These are phyloP conservation scores for Brachypodium distachyon DNA, from an alignment of 202 grass and related monocot genomes.

Conservation along the genomic window DNA sequence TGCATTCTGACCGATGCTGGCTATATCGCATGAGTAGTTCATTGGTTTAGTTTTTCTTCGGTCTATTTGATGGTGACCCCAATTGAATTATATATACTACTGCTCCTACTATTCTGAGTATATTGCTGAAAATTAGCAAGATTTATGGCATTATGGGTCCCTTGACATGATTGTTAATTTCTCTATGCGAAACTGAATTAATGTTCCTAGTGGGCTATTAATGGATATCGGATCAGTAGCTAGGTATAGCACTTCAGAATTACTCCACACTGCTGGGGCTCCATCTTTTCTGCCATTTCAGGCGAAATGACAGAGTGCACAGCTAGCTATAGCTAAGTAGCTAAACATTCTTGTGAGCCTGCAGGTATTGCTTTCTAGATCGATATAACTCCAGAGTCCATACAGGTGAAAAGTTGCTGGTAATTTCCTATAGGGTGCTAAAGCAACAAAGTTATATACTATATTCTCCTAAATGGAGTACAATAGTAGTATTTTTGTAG, in stretches of 20 bases:
- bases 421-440: background rate
- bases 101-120: too few species aligned
- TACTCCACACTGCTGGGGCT: slow-evolving; percentile 3
- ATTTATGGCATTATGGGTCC: background rate
- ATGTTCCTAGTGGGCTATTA: slow-evolving; percentile 15
- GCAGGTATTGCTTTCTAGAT: background rate
- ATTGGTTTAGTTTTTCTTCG: too few species aligned
- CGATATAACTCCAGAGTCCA: background rate
- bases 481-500: background rate
- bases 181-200: slow-evolving; percentile 15
- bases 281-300: background rate
- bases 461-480: too few species aligned
- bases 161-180: background rate
- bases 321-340: background rate
- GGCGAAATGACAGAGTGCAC: background rate
- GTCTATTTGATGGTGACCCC: too few species aligned
- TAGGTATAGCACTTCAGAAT: slow-evolving; percentile 3
- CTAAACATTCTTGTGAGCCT: slow-evolving; percentile 11
- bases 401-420: slow-evolving; percentile 20
- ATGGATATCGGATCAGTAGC: slow-evolving; percentile 3
- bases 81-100: too few species aligned
- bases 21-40: slow-evolving; percentile 6
- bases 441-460: slow-evolving; percentile 7
- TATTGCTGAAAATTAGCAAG: background rate
- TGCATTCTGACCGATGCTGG: background rate